Conservation (phyloP, 163 green algal genomes). For the Chlorella variabilis region DNA sequence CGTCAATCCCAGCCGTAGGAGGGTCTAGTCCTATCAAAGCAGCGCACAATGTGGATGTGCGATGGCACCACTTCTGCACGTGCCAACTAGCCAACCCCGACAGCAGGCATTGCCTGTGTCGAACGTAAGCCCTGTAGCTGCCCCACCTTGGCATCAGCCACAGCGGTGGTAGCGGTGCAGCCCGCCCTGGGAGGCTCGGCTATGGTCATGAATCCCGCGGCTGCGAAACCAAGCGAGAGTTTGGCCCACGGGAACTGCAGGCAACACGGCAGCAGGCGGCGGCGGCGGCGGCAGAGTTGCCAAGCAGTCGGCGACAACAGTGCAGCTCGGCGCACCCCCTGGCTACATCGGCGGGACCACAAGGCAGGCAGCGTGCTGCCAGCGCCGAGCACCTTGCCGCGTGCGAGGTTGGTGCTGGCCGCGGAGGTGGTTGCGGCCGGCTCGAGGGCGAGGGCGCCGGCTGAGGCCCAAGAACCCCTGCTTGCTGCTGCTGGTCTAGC, state of each 20-base stretch:
- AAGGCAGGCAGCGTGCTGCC: background rate
- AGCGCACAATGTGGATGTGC: no score
- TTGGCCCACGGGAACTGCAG: slow-evolving; percentile 34
- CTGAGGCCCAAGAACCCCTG: background rate
- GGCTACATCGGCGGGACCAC: background rate
- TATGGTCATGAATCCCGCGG: slow-evolving; percentile 38
- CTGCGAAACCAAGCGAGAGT: slow-evolving; percentile 31
- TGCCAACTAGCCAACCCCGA: no score
- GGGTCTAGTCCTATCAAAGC: no score
- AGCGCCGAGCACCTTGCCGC: background rate
- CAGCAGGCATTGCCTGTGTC: no score
- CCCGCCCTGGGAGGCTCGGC: slow-evolving; percentile 32
- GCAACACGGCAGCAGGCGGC: background rate
- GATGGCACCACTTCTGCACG: no score
- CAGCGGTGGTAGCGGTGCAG: slow-evolving; percentile 5
- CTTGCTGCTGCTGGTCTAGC: background rate
- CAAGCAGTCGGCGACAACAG: background rate
- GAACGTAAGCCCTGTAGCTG: no score
- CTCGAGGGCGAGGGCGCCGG: background rate
- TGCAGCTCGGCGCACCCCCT: no score
- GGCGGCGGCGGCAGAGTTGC: background rate
- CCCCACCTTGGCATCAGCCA: slow-evolving; percentile 2
- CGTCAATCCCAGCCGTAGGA: no score
- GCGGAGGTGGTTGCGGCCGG: background rate
- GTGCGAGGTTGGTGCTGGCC: background rate